Evolutionary conservation across 2,329 filamentous ascomycete genomes (phyloP).

Genomic region (Hypoxylon sp.): DNA sequence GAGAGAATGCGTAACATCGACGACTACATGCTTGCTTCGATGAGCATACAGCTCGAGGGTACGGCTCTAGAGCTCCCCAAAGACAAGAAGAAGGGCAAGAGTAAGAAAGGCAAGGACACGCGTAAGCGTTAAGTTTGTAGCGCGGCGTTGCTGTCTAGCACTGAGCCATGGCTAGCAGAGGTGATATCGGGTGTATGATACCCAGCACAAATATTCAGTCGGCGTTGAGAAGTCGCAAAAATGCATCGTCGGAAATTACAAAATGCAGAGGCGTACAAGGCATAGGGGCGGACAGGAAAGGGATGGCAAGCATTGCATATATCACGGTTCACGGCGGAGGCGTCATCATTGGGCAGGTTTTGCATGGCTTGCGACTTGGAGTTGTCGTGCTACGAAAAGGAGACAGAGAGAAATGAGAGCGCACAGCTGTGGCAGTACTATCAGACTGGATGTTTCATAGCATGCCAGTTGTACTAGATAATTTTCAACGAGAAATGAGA

Average conservation of each 20-base stretch:
- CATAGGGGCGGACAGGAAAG: background rate
- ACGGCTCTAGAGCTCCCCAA: constrained; percentile 69
- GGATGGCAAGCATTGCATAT: constrained; percentile 29
- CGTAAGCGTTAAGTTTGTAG: constrained; percentile 54
- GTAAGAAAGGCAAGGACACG: constrained; percentile 64
- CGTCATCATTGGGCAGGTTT: constrained; percentile 17
- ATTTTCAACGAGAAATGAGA: constrained; percentile 31
- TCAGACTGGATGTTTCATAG: background rate
- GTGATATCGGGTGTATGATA: constrained; percentile 16
- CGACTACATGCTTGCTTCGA: constrained; percentile 76
- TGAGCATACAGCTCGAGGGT: constrained; percentile 68
- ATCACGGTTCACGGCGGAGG: constrained; percentile 5
- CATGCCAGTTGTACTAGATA: constrained; percentile 14
- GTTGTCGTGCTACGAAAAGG: constrained; percentile 11
- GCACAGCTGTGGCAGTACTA: constrained; percentile 24
- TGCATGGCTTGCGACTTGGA: constrained; percentile 25
- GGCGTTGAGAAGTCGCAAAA: background rate
- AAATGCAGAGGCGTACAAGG: background rate
- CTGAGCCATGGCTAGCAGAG: background rate
- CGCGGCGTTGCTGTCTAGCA: background rate
- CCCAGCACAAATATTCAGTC: background rate
- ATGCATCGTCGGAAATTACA: constrained; percentile 9
- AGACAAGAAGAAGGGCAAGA: constrained; percentile 70
- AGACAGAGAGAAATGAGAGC: too few relatives aligned
- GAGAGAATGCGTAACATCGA: constrained; percentile 69